Percentiles rank a stretch among this genome's conserved stretches.
Evolutionary conservation across 441 rosid species (phyloP).

Genomic region (Capsella rubella): DNA sequence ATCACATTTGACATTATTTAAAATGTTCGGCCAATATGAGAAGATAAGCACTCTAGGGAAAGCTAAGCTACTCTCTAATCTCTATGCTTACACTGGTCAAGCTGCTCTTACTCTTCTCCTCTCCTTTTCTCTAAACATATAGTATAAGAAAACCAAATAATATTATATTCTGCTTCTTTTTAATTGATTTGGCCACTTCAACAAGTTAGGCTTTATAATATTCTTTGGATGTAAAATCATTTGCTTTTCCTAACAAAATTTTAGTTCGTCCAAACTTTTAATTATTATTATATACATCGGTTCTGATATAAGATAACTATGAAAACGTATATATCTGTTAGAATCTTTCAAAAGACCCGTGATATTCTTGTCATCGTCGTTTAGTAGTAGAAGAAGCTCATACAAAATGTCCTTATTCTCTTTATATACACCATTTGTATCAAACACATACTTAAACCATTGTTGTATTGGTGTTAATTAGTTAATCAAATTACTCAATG

Average conservation of each 20-base stretch:
- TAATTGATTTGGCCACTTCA: constrained; percentile 25
- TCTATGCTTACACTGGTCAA: constrained; percentile 33
- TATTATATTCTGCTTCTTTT: constrained; percentile 10
- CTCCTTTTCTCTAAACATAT: not conserved
- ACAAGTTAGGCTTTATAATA: constrained; percentile 18
- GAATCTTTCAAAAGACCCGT: constrained; percentile 7
- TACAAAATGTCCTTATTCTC: not conserved
- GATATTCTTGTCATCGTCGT: constrained; percentile 17
- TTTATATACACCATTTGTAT: not conserved
- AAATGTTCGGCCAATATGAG: constrained; percentile 41
- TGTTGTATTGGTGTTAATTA: not conserved
- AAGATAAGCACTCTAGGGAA: constrained; percentile 33
- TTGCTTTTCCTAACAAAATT: constrained; percentile 37
- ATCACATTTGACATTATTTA: constrained; percentile 31
- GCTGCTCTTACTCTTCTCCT: constrained; percentile 5
- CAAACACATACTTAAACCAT: not conserved
- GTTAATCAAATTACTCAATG: not conserved
- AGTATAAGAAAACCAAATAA: not conserved
- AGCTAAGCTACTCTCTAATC: constrained; percentile 6
- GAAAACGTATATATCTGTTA: not conserved
- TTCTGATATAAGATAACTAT: constrained; percentile 11
- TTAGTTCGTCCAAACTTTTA: constrained; percentile 18
- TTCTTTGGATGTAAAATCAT: constrained; percentile 34
- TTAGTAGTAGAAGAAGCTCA: not conserved
- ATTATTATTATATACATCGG: constrained; percentile 1